phyloP scores from a whole-genome alignment of 1,284 basidiomycete species.

The Ganoderma sp. region DNA sequence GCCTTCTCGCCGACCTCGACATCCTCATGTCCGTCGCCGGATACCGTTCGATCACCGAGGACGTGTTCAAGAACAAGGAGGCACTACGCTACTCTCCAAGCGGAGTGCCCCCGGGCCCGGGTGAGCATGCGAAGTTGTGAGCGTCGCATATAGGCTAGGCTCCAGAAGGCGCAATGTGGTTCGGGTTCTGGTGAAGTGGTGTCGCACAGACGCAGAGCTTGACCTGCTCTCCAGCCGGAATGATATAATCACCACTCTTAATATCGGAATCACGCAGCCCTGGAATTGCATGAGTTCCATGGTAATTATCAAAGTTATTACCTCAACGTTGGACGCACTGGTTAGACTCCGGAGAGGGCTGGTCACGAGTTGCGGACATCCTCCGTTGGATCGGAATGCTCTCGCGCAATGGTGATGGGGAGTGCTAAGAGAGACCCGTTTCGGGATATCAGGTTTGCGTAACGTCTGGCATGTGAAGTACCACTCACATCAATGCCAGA shows the following conservation, averaged over 20 bases:
- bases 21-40: slow-evolving; percentile 59
- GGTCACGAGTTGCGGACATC: neutral
- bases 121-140: slow-evolving; percentile 50
- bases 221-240: neutral
- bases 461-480: neutral
- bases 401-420: neutral
- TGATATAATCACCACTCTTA: neutral
- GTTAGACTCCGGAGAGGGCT: neutral
- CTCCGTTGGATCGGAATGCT: neutral
- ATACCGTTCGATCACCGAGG: slow-evolving; percentile 47
- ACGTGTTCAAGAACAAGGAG: slow-evolving; percentile 45
- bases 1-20: slow-evolving; percentile 66
- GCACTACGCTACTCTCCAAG: slow-evolving; percentile 47
- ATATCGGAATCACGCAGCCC: neutral
- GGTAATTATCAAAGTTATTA: neutral
- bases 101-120: slow-evolving; percentile 44
- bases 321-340: neutral
- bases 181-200: neutral
- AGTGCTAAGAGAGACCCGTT: neutral
- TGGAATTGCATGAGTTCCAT: neutral
- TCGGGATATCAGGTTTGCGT: neutral
- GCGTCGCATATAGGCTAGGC: neutral
- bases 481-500: neutral
- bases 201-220: neutral
- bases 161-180: neutral